Percentiles rank a stretch among this genome's conserved stretches.
These are phyloP conservation scores for Solanum ossicruentum DNA, from an alignment of 257 asterid species.

Conservation along the genomic window DNA sequence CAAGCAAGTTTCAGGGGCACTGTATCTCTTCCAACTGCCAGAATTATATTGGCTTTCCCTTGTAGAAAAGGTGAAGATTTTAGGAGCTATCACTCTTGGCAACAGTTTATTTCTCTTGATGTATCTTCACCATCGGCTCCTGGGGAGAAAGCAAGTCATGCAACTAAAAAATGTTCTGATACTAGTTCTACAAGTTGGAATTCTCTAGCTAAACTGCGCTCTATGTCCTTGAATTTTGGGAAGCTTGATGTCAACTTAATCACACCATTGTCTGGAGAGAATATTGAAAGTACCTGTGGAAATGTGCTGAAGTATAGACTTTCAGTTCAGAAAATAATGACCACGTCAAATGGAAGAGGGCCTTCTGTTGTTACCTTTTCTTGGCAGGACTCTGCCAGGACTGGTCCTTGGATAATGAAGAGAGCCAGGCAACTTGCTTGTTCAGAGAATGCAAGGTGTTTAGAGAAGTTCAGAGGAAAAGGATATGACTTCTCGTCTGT, in stretches of 20 bases:
- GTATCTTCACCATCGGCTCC: slow-evolving; percentile 23
- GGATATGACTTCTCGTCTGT: slow-evolving; percentile 72
- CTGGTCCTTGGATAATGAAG: slow-evolving; percentile 81
- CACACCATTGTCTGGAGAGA: slow-evolving; percentile 25
- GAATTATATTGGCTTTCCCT: slow-evolving; percentile 73
- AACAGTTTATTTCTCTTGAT: slow-evolving; percentile 71
- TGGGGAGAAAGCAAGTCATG: slow-evolving; percentile 26
- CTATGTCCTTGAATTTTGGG: slow-evolving; percentile 51
- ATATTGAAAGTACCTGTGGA: slow-evolving; percentile 20
- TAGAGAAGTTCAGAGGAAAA: slow-evolving; percentile 38
- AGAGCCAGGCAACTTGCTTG: slow-evolving; percentile 72
- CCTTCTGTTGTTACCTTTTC: slow-evolving; percentile 51
- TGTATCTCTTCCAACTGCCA: slow-evolving; percentile 57
- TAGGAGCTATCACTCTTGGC: slow-evolving; percentile 44
- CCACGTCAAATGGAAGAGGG: slow-evolving; percentile 28
- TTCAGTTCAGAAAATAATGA: slow-evolving; percentile 44
- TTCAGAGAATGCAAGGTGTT: slow-evolving; percentile 44
- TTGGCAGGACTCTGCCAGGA: slow-evolving; percentile 62
- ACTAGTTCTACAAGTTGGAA: slow-evolving; percentile 30
- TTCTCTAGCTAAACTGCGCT: slow-evolving; percentile 26
- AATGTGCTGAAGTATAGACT: slow-evolving; percentile 23
- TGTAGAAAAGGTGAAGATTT: slow-evolving; percentile 16
- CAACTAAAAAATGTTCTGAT: slow-evolving; percentile 21
- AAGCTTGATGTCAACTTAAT: slow-evolving; percentile 42
- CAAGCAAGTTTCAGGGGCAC: slow-evolving; percentile 35